These are phyloP conservation scores for Camelina neglecta DNA, from an alignment of 345 rosid species.

Conservation along the genomic window DNA sequence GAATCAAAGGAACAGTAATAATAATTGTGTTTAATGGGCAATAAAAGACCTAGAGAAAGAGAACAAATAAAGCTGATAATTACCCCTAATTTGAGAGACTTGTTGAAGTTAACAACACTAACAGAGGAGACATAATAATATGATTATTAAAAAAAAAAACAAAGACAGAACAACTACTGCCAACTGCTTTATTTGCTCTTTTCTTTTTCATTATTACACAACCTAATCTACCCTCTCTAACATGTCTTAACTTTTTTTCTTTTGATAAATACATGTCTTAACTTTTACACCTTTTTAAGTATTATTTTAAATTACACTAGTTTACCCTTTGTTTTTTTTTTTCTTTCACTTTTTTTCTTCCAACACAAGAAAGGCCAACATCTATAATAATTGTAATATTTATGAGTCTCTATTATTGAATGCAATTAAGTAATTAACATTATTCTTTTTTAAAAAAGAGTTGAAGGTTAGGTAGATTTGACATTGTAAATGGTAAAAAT, in stretches of 20 bases:
- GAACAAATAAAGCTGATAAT: constrained; percentile 22
- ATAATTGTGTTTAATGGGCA: constrained; percentile 44
- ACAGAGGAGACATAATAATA: constrained; percentile 57
- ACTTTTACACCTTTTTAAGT: constrained; percentile 35
- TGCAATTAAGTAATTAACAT: background rate
- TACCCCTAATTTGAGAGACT: constrained; percentile 31
- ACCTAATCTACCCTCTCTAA: constrained; percentile 44
- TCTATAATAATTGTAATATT: background rate
- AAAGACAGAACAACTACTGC: constrained; percentile 68
- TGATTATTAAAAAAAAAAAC: constrained; percentile 48
- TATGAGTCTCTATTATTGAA: background rate
- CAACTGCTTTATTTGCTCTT: constrained; percentile 64
- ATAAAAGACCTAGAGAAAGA: constrained; percentile 44
- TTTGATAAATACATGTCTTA: constrained; percentile 35
- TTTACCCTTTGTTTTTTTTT: background rate
- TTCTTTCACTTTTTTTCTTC: constrained; percentile 2
- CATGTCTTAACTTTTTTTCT: constrained; percentile 8
- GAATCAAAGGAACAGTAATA: constrained; percentile 43
- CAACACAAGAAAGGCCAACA: background rate
- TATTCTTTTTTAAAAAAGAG: background rate
- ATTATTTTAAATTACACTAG: constrained; percentile 10
- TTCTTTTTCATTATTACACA: constrained; percentile 46
- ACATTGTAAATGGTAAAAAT: background rate
- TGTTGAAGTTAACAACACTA: constrained; percentile 57
- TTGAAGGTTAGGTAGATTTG: background rate